Evolutionary conservation across 164 flowering plant species (phyloP).

Genomic region (Vitis vinifera): ASM3070453v1 NC_081814.1:11410001-11410500

Average conservation of each 20-base stretch:
- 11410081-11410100: constrained; percentile 49
- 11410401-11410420: constrained; percentile 51
- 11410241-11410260: constrained; percentile 54
- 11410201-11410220: constrained; percentile 53
- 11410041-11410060: constrained; percentile 44
- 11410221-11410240: constrained; percentile 52
- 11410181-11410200: constrained; percentile 73
- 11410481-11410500: constrained; percentile 59
- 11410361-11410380: constrained; percentile 46
- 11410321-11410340: constrained; percentile 63
- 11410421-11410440: constrained; percentile 69
- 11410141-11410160: constrained; percentile 57
- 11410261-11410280: constrained; percentile 55
- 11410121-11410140: constrained; percentile 61
- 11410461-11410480: constrained; percentile 61
- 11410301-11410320: constrained; percentile 56
- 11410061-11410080: constrained; percentile 57
- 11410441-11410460: constrained; percentile 60
- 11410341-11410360: constrained; percentile 68
- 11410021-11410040: constrained; percentile 50
- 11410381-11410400: constrained; percentile 62
- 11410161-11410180: constrained; percentile 55
- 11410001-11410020: constrained; percentile 67
- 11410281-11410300: constrained; percentile 42
- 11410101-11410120: constrained; percentile 65